Conservation (phyloP, 2,329 filamentous ascomycete species). For the Graphilbum fragrans region DNA sequence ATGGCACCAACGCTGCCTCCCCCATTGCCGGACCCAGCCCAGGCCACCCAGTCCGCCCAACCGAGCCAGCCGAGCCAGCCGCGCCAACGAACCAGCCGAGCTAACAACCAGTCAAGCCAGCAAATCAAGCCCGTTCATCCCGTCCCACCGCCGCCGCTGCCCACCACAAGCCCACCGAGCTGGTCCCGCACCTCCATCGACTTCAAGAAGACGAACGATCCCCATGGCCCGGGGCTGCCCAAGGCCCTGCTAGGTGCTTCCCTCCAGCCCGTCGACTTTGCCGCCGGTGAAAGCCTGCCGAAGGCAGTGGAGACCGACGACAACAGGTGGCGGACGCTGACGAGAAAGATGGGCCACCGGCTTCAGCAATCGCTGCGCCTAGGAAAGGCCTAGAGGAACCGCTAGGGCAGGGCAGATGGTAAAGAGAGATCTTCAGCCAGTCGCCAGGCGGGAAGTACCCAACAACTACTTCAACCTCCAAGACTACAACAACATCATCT, state of each 20-base stretch:
- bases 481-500: too few relatives aligned
- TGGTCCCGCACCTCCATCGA: not conserved
- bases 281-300: not conserved
- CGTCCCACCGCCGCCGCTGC: too few relatives aligned
- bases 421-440: too few relatives aligned
- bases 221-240: not conserved
- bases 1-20: not conserved
- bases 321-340: not conserved
- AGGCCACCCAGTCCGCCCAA: not conserved
- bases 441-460: too few relatives aligned
- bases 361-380: not conserved
- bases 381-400: not conserved
- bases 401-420: too few relatives aligned
- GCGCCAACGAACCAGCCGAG: not conserved
- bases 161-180: not conserved
- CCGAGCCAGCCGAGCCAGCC: not conserved
- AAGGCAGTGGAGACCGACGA: not conserved
- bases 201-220: not conserved
- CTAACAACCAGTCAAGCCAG: too few relatives aligned
- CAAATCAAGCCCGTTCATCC: not conserved
- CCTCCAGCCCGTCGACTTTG: not conserved
- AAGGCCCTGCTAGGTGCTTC: not conserved
- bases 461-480: too few relatives aligned
- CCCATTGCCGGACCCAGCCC: not conserved
- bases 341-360: not conserved